Percentiles rank a stretch among this genome's conserved stretches.
Conservation (phyloP, 306 rosid genomes). For the Vigna angularis region DNA sequence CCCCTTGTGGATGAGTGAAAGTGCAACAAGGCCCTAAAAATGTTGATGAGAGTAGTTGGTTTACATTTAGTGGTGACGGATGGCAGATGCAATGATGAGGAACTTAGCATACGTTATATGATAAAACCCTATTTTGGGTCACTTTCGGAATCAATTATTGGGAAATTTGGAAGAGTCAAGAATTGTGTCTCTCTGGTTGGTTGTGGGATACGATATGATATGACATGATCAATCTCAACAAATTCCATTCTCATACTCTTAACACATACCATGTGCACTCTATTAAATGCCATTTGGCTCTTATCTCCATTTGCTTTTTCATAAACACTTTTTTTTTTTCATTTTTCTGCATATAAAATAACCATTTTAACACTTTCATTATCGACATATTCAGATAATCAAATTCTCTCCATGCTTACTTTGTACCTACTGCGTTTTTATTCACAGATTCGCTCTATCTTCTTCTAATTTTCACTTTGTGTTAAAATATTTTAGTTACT, state of each 20-base stretch:
- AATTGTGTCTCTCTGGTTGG: constrained; percentile 37
- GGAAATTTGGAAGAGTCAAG: constrained; percentile 29
- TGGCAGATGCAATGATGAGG: not conserved
- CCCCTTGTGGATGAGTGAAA: not conserved
- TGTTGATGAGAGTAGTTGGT: not conserved
- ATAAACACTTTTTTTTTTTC: too few species aligned
- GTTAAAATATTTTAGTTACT: too few species aligned
- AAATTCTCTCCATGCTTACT: too few species aligned
- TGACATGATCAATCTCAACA: constrained; percentile 18
- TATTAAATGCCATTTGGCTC: constrained; percentile 42
- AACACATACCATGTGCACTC: constrained; percentile 46
- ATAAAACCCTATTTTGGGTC: constrained; percentile 28
- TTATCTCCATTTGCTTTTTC: constrained; percentile 24
- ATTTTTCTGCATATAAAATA: not conserved
- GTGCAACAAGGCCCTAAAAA: constrained; percentile 19
- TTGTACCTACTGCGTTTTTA: too few species aligned
- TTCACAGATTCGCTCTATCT: too few species aligned
- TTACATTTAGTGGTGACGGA: not conserved
- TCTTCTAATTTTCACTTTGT: too few species aligned
- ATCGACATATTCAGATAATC: too few species aligned
- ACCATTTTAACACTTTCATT: not conserved
- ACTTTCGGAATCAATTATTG: constrained; percentile 43
- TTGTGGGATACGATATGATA: constrained; percentile 19
- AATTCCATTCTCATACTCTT: constrained; percentile 28
- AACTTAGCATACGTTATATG: not conserved